Base-by-base conservation (phyloP, 352 stramenopile species). In the Globisporangium perplexum region DNA sequence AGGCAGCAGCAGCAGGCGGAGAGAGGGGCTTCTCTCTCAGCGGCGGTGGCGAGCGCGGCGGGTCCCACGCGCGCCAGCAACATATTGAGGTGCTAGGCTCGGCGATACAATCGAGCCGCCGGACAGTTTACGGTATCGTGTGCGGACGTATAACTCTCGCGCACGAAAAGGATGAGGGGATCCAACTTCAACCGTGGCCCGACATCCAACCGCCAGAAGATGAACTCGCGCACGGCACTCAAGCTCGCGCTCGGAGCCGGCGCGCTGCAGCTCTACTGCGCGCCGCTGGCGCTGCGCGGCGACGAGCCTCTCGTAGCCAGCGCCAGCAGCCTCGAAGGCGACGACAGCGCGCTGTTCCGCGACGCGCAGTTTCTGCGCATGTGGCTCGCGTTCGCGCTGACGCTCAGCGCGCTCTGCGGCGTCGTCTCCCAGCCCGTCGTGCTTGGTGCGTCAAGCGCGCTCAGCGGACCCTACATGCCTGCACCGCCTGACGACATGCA, bases 311-410 rank as follows among this genome's bases (percentile, higher is more conserved):
- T 15, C 30, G 10, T 4, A 12, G 30, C 8, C 49, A 20, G 18
- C 48, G 18, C 12, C 23, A 12, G 12, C 11, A 30, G 7, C n/a
- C n/a, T n/a, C n/a, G n/a, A n/a, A n/a, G n/a, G n/a, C 17, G 22
- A 44, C 1, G 10, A 3, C 5, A 30, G 38, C n/a, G 22, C 38
- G 47, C 55, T 55, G 47, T 38, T 51, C 30, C 47, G 53, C 20
- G 28, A 53, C 23, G 44, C 51, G 44, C 23, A 50, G 20, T 49
- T 63, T 20, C 41, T 68, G 46, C 50, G 61, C 26, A 57, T 59
- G 50, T 55, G 53, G 56, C 50, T 68, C 30, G 56, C 50, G 24
- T 62, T 65, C 12, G 51, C 33, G 10, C n/a, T 53, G 7, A 61
- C 61, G 20, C 22, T 63, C 14, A 23, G 22, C 10, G 53, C 60